Evolutionary conservation across 2,329 filamentous ascomycete species (phyloP).

Genomic region (Tolypocladium tundrense): DNA sequence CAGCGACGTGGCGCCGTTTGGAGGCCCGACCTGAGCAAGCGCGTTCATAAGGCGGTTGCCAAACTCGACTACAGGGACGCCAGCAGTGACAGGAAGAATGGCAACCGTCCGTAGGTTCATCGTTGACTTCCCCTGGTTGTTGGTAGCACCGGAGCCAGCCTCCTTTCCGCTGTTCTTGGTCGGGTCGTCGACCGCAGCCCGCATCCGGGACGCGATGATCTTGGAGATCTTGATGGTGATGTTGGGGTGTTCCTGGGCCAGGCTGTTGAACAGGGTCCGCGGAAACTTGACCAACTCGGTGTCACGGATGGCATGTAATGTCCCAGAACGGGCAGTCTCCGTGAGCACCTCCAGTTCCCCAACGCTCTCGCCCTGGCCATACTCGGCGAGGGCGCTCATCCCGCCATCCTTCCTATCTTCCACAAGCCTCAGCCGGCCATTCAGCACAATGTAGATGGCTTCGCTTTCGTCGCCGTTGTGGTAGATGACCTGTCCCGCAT

Average conservation of each 20-base stretch:
- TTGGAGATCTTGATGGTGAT: constrained; percentile 99
- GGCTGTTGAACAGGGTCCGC: constrained; percentile 90
- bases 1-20: constrained; percentile 81
- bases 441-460: constrained; percentile 95
- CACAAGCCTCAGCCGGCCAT: constrained; percentile 78
- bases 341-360: constrained; percentile 96
- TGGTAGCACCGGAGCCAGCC: constrained; percentile 42
- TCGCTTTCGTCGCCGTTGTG: constrained; percentile 93
- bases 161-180: constrained; percentile 57
- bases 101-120: constrained; percentile 89
- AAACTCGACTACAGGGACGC: constrained; percentile 92
- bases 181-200: constrained; percentile 75
- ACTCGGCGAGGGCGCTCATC: constrained; percentile 82
- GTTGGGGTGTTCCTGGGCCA: constrained; percentile 91
- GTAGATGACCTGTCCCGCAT: constrained; percentile 88
- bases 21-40: constrained; percentile 76
- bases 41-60: constrained; percentile 82
- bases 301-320: constrained; percentile 89
- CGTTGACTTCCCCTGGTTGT: constrained; percentile 62
- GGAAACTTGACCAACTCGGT: constrained; percentile 96
- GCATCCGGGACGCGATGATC: constrained; percentile 93
- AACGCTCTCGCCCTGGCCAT: constrained; percentile 93
- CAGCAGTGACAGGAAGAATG: constrained; percentile 79
- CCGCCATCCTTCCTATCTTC: constrained; percentile 72
- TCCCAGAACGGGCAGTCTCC: constrained; percentile 81